Evolutionary conservation across 176 grass and related monocot species (phyloP).

Genomic region (Thinopyrum elongatum): DNA sequence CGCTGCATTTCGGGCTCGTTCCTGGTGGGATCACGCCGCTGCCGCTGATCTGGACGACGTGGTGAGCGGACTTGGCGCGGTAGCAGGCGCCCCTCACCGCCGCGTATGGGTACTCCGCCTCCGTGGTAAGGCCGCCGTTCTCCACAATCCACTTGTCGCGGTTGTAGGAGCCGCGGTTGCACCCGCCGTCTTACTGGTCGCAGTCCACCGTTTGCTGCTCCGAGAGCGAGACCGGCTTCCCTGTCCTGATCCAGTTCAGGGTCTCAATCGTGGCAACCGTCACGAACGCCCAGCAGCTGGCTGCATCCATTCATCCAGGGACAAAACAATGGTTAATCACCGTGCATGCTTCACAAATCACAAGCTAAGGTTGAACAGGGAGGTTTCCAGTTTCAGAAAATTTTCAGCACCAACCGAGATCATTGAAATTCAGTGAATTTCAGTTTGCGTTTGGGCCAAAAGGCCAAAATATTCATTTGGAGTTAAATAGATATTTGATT

Average conservation of each 20-base stretch:
- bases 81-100: slow-evolving; percentile 3
- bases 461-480: no score
- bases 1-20: slow-evolving; percentile 14
- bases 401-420: no score
- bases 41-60: slow-evolving; percentile 7
- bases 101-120: slow-evolving; percentile 41
- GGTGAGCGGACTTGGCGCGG: not conserved
- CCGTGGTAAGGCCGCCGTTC: slow-evolving; percentile 34
- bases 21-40: not conserved
- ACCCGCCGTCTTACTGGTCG: slow-evolving; percentile 30
- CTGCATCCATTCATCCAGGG: not conserved
- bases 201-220: slow-evolving; percentile 63
- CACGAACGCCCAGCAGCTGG: slow-evolving; percentile 57
- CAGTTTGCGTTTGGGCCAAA: no score
- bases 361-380: not conserved
- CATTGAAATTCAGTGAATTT: no score
- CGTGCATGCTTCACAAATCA: not conserved
- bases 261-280: slow-evolving; percentile 49
- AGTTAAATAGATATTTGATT: no score
- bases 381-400: no score
- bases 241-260: slow-evolving; percentile 37
- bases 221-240: slow-evolving; percentile 17
- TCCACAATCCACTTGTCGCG: slow-evolving; percentile 27
- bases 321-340: not conserved
- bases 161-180: slow-evolving; percentile 16